phyloP scores from a whole-genome alignment of 345 rosid genomes.

The Dovyalis caffra region DNA sequence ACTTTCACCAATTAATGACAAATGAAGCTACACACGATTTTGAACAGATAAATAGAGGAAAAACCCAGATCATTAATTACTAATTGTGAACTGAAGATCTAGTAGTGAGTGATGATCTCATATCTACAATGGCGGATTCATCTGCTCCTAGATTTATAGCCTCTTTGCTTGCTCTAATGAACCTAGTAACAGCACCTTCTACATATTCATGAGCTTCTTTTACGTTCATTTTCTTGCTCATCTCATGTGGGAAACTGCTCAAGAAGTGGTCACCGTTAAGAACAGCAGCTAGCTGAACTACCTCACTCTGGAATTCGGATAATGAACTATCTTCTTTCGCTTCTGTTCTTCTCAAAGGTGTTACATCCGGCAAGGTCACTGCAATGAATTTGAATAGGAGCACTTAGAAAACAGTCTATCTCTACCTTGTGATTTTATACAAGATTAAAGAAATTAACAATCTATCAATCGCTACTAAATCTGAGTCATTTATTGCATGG shows the following conservation, averaged over 20 bases:
- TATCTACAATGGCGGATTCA: constrained; percentile 88
- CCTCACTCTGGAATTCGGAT: constrained; percentile 80
- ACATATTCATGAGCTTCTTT: constrained; percentile 79
- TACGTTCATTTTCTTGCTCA: constrained; percentile 80
- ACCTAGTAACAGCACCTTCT: constrained; percentile 65
- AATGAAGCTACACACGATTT: constrained; percentile 3
- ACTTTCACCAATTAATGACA: not conserved
- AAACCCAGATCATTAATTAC: not conserved
- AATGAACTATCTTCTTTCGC: constrained; percentile 63
- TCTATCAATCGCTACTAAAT: not conserved
- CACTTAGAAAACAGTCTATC: not conserved
- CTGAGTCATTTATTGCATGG: not conserved
- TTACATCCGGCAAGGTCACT: constrained; percentile 70
- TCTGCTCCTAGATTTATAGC: constrained; percentile 82
- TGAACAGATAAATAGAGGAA: not conserved
- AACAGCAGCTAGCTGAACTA: constrained; percentile 92
- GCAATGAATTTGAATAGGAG: constrained; percentile 19
- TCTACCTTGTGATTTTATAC: not conserved
- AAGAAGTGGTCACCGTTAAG: constrained; percentile 88
- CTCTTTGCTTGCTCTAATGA: constrained; percentile 88
- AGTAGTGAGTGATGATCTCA: constrained; percentile 88
- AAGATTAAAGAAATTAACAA: not conserved
- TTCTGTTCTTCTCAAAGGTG: constrained; percentile 64
- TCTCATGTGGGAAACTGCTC: constrained; percentile 75
- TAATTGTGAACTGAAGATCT: constrained; percentile 46